These are phyloP conservation scores for Trametes versicolor DNA, from an alignment of 1,284 basidiomycete genomes.

Conservation along the genomic window DNA sequence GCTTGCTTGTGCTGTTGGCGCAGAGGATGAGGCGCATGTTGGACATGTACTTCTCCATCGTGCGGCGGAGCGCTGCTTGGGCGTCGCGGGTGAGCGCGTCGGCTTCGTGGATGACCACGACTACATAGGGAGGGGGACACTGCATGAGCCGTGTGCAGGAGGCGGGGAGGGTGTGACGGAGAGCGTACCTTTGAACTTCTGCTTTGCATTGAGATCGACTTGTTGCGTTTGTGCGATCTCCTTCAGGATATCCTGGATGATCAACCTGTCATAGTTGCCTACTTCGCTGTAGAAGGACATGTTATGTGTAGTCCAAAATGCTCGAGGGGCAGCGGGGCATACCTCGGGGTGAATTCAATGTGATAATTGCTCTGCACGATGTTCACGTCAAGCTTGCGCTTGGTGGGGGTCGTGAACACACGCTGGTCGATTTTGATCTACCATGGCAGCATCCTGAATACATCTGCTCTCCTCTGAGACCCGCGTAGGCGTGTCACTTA, in stretches of 20 bases:
- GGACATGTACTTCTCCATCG: constrained; percentile 99
- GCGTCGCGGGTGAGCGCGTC: constrained; percentile 96
- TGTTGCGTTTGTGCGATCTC: constrained; percentile 99
- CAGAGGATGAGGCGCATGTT: constrained; percentile 98
- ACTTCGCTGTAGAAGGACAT: constrained; percentile 75
- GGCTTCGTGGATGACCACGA: constrained; percentile 99
- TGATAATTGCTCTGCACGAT: constrained; percentile 98
- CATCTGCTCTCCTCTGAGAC: not conserved
- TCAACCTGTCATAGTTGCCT: constrained; percentile 94
- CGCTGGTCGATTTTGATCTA: constrained; percentile 99
- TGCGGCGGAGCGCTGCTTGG: constrained; percentile 95
- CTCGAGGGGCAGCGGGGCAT: constrained; percentile 31
- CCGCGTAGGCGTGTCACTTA: constrained; percentile 42
- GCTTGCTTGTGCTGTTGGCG: constrained; percentile 95
- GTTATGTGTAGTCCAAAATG: not conserved
- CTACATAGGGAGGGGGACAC: constrained; percentile 60
- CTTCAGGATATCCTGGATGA: constrained; percentile 97
- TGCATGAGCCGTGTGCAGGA: too few relatives aligned
- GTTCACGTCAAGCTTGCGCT: constrained; percentile 96
- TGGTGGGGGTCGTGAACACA: constrained; percentile 94
- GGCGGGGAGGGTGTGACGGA: not conserved
- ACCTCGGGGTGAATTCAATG: constrained; percentile 98
- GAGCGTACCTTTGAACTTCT: constrained; percentile 94
- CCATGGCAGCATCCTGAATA: not conserved
- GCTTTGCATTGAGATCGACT: constrained; percentile 94